Percentiles rank a stretch among this genome's conserved stretches.
These are phyloP conservation scores for Coemansia brasiliensis DNA, from an alignment of 192 early-diverging fungal species.

Conservation along the genomic window DNA sequence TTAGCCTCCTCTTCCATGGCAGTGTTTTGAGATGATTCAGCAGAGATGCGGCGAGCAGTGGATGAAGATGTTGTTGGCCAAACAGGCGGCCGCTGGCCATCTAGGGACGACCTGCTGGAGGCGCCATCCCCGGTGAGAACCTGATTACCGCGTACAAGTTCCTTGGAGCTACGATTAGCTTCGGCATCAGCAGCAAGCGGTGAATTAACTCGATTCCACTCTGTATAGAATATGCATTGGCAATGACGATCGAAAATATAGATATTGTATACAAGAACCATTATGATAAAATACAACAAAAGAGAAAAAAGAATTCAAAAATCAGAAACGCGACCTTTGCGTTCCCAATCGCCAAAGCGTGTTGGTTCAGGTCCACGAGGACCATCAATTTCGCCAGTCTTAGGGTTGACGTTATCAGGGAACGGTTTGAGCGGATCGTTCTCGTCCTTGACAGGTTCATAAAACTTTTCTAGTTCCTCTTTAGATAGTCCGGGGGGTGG, in stretches of 20 bases:
- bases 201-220: slow-evolving; percentile 62
- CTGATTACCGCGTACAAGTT: slow-evolving; percentile 12
- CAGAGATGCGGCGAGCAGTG: slow-evolving; percentile 13
- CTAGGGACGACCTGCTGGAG: slow-evolving; percentile 12
- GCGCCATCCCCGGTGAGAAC: slow-evolving; percentile 8
- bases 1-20: slow-evolving; percentile 83
- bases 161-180: slow-evolving; percentile 10
- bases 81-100: slow-evolving; percentile 26
- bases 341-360: slow-evolving; percentile 81
- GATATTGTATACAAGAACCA: slow-evolving; percentile 74
- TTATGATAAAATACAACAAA: slow-evolving; percentile 13
- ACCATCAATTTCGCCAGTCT: slow-evolving; percentile 70
- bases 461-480: slow-evolving; percentile 52
- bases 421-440: slow-evolving; percentile 56
- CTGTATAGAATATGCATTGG: slow-evolving; percentile 82
- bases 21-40: slow-evolving; percentile 19
- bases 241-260: slow-evolving; percentile 96
- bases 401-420: slow-evolving; percentile 67
- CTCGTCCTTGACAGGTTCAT: slow-evolving; percentile 42
- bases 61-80: slow-evolving; percentile 26
- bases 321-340: slow-evolving; percentile 73
- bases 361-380: slow-evolving; percentile 80
- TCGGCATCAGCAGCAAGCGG: slow-evolving; percentile 38
- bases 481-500: slow-evolving; percentile 35
- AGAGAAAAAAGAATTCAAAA: slow-evolving; percentile 42